Percentiles rank a stretch among this genome's conserved stretches.
Evolutionary conservation across 2,329 filamentous ascomycete genomes (phyloP).

Genomic region (Pezicula neosporulosa): DNA sequence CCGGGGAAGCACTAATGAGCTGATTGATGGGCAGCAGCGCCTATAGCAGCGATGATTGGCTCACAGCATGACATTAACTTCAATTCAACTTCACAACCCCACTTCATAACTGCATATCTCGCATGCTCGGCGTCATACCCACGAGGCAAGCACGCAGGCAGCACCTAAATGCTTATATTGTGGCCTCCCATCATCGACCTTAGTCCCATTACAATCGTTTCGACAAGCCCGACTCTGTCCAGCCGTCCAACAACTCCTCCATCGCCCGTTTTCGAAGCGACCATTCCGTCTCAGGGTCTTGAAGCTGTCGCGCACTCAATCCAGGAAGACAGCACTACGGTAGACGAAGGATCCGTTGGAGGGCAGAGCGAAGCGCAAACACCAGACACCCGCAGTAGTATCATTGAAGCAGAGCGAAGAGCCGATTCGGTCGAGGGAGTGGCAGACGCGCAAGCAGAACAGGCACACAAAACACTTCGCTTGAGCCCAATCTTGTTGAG

Average conservation of each 20-base stretch:
- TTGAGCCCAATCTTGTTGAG: no score
- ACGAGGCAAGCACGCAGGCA: background rate
- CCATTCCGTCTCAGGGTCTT: background rate
- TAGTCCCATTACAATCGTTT: background rate
- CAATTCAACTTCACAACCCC: background rate
- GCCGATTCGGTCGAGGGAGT: no score
- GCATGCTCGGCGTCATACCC: background rate
- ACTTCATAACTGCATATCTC: background rate
- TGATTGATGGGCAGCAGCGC: no score
- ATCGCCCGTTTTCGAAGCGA: background rate
- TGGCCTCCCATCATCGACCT: background rate
- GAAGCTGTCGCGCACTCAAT: no score
- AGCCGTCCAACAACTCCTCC: background rate
- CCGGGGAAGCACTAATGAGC: slow-evolving; percentile 6
- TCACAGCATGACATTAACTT: background rate
- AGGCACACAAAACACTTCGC: no score
- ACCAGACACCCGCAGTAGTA: no score
- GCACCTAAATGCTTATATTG: background rate
- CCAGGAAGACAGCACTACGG: no score
- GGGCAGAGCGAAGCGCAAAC: no score
- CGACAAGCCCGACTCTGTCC: background rate
- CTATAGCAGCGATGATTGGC: background rate
- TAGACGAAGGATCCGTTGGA: no score
- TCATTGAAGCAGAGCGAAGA: no score
- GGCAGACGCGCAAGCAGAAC: no score